Percentiles rank a stretch among this genome's conserved stretches.
These are phyloP conservation scores for Exophiala viscosa DNA, from an alignment of 2,329 filamentous ascomycete genomes.

Conservation along the genomic window DNA sequence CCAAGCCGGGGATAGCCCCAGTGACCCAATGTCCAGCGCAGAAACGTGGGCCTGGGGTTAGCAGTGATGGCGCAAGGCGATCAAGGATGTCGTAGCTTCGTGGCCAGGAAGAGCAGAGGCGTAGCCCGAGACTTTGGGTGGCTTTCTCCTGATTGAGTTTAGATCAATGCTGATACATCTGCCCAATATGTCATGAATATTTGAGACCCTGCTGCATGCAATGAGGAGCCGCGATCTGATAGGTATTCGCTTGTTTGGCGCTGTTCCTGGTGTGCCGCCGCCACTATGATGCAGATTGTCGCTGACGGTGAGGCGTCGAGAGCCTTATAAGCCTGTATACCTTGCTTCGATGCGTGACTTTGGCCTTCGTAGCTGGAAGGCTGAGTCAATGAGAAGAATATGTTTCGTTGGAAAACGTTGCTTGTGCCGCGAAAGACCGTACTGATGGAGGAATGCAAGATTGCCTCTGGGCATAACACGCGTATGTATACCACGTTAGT, in stretches of 20 bases:
- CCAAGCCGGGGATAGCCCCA: slow-evolving; percentile 2
- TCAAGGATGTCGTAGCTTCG: not conserved
- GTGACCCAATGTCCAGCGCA: not conserved
- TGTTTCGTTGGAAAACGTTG: not conserved
- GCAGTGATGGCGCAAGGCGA: not conserved
- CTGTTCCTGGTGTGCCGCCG: slow-evolving; percentile 1
- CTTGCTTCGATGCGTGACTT: slow-evolving; percentile 9
- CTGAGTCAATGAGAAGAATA: not conserved
- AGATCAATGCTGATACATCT: slow-evolving; percentile 22
- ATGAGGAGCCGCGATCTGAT: slow-evolving; percentile 3
- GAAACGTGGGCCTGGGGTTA: not conserved
- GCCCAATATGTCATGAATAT: slow-evolving; percentile 12
- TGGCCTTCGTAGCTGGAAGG: not conserved
- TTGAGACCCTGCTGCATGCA: slow-evolving; percentile 10
- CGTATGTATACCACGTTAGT: not conserved
- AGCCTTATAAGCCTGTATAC: slow-evolving; percentile 9
- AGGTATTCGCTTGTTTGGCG: slow-evolving; percentile 7
- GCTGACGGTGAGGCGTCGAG: slow-evolving; percentile 5
- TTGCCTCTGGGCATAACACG: not conserved
- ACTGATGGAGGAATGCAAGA: not conserved
- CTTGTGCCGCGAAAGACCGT: not conserved
- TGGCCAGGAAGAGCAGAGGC: slow-evolving; percentile 7
- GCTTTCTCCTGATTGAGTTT: slow-evolving; percentile 25
- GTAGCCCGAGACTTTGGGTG: slow-evolving; percentile 1
- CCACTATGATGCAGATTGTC: slow-evolving; percentile 1